Base-by-base conservation (phyloP, 2,329 filamentous ascomycete species). In the Beauveria bassiana region DNA sequence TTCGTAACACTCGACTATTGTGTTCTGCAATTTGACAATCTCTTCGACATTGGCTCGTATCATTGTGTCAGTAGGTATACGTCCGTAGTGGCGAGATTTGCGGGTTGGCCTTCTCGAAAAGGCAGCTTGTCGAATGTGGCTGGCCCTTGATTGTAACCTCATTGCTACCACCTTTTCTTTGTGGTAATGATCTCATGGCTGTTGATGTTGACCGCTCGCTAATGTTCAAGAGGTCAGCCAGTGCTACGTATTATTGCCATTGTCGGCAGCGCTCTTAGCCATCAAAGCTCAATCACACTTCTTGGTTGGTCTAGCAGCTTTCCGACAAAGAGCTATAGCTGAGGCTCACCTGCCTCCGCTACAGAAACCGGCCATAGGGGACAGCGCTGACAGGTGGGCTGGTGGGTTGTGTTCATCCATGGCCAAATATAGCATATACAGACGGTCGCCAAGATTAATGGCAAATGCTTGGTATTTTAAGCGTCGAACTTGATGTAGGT, bases 131-230 rank as follows among this genome's bases (percentile, higher is more conserved):
- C 47, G 14, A 52, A 22, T 9, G 46, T 52, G 57, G 47, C 57
- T 34, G 34, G 38, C 57, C 24, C 24, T 22, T 22, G 6, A 31
- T 45, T 58, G 57, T 51, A 52, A 59, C 47, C 38, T 5, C 34
- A 34, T 20, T 24, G 22, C 22, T 59, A 43, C 56, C 56, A 59
- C 47, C 47, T 59, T 31, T 31, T 59, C 46, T 59, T 59, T 59
- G 18, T 12, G 49, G 57, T 51, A 34, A 51, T 34, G 46, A 59
- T 45, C 47, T 20, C 22, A n/a, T 5, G 43, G 6, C 12, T 14
- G 42, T 14, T 31, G 28, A n/a, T 20, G 16, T 31, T 12, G 43
- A 8, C 26, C 10, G 16, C 28, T 20, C 26, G 9, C 40, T 38
- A 38, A 5, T 38, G 5, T 12, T 12, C 49, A 51, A 8, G n/a